A percentile compares a stretch with the other conserved stretches of the same genome.
These are phyloP conservation scores for Blastobotrys illinoisensis DNA, from an alignment of 1,139 yeast genomes.

Conservation along the genomic window DNA sequence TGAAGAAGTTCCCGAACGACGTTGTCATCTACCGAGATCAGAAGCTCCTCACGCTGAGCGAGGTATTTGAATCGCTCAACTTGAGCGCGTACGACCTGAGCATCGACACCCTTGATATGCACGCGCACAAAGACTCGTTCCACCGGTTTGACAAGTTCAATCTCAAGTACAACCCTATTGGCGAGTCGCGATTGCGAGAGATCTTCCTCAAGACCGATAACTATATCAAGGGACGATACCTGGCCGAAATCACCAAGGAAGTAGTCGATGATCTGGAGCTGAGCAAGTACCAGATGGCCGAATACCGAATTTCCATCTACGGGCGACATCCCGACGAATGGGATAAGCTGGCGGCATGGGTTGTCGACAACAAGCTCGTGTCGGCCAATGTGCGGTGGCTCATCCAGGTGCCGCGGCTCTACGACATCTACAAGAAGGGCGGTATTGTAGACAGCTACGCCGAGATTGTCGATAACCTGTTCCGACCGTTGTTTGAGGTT, in stretches of 20 bases:
- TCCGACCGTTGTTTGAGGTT: conserved; percentile 89
- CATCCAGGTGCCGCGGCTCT: conserved; percentile 88
- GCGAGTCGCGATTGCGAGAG: conserved; percentile 94
- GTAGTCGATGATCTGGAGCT: conserved; percentile 88
- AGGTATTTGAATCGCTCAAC: conserved; percentile 86
- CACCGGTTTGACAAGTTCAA: conserved; percentile 97
- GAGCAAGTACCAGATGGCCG: conserved; percentile 95
- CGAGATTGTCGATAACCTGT: conserved; percentile 70
- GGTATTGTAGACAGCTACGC: conserved; percentile 67
- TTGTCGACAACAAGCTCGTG: conserved; percentile 82
- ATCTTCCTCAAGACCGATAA: conserved; percentile 94
- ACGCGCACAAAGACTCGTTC: conserved; percentile 96
- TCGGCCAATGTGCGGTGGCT: conserved; percentile 97
- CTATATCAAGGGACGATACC: conserved; percentile 76
- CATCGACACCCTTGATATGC: conserved; percentile 97
- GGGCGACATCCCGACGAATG: conserved; percentile 89
- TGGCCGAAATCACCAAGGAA: conserved; percentile 90
- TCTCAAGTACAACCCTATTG: conserved; percentile 94
- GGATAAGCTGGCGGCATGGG: conserved; percentile 95
- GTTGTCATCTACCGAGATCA: conserved; percentile 93
- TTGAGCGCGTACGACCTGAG: conserved; percentile 91
- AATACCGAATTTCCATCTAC: conserved; percentile 88
- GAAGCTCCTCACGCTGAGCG: conserved; percentile 72
- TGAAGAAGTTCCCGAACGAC: conserved; percentile 74
- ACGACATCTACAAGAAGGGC: conserved; percentile 78